Percentiles rank a stretch among this genome's conserved stretches.
Conservation (phyloP, 192 early-diverging fungal genomes). For the Entrophospora sp. region DNA sequence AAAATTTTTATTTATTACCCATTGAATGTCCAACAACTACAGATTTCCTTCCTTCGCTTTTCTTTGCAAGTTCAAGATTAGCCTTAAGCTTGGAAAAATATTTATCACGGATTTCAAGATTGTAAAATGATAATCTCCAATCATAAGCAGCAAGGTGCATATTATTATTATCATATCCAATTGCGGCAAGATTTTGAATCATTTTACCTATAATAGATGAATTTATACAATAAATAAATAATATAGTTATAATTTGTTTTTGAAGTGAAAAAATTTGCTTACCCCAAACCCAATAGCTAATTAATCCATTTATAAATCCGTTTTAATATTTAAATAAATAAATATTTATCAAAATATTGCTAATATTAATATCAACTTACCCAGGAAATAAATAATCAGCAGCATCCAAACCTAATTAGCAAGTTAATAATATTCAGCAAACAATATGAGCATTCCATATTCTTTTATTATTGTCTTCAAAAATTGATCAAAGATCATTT, state of each 20-base stretch:
- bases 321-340: neutral
- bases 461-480: too few species aligned
- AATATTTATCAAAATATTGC: neutral
- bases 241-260: too few species aligned
- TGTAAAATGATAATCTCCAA: slow-evolving; percentile 73
- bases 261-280: slow-evolving; percentile 21
- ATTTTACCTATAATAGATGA: slow-evolving; percentile 25
- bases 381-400: slow-evolving; percentile 87
- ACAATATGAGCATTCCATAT: too few species aligned
- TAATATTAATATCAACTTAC: slow-evolving; percentile 27
- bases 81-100: slow-evolving; percentile 73
- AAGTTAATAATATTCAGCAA: too few species aligned
- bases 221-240: neutral
- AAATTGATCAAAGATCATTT: too few species aligned
- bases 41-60: slow-evolving; percentile 41
- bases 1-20: slow-evolving; percentile 29
- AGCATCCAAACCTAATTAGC: slow-evolving; percentile 68
- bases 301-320: neutral
- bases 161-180: slow-evolving; percentile 81
- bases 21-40: slow-evolving; percentile 56
- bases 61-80: slow-evolving; percentile 54
- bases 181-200: slow-evolving; percentile 73
- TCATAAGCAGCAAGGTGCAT: slow-evolving; percentile 85
- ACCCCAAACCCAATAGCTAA: slow-evolving; percentile 82
- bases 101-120: slow-evolving; percentile 72